phyloP scores from a whole-genome alignment of 1,284 basidiomycete genomes.

The Polyporus tsugae region DNA sequence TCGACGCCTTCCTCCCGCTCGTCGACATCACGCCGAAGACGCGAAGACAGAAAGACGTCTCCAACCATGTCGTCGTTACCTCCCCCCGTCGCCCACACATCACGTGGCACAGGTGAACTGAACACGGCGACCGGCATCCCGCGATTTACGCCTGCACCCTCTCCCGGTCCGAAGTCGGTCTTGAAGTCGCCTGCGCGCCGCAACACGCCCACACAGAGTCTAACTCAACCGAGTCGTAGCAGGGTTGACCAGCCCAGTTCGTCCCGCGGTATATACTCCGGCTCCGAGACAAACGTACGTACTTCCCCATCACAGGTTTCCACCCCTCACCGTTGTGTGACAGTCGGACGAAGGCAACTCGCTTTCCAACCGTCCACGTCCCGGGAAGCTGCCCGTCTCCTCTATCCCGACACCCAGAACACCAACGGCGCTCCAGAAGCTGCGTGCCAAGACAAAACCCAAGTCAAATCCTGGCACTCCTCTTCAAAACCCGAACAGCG shows the following conservation, averaged over 20 bases:
- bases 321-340: background rate
- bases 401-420: background rate
- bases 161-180: slow-evolving; percentile 19
- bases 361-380: background rate
- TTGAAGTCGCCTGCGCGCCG: slow-evolving; percentile 26
- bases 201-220: background rate
- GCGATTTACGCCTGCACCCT: slow-evolving; percentile 13
- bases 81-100: background rate
- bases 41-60: background rate
- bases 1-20: background rate
- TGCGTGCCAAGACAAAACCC: slow-evolving; percentile 13
- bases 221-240: background rate
- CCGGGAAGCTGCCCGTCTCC: background rate
- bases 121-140: slow-evolving; percentile 13
- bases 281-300: slow-evolving; percentile 19
- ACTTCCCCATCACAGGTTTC: background rate
- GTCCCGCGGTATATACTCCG: slow-evolving; percentile 19
- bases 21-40: background rate
- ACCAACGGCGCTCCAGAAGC: slow-evolving; percentile 17
- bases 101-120: slow-evolving; percentile 14
- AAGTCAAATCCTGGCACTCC: slow-evolving; percentile 33
- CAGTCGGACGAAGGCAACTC: background rate
- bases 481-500: slow-evolving; percentile 10
- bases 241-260: slow-evolving; percentile 12
- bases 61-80: background rate